Conservation (phyloP, 2,329 filamentous ascomycete species). For the Claviceps maximensis region DNA sequence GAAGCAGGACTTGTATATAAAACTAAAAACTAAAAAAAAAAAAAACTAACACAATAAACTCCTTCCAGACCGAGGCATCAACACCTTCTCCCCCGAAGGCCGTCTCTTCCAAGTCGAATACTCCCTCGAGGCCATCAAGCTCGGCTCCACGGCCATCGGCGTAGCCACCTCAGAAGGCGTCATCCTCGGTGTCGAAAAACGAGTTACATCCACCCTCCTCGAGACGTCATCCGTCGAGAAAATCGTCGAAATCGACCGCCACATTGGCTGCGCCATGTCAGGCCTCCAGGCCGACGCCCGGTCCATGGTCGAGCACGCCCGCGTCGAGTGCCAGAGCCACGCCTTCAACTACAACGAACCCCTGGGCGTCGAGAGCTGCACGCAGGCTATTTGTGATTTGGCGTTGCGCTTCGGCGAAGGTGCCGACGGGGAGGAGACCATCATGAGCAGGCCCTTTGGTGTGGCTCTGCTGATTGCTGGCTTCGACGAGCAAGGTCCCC, state of each 20-base stretch:
- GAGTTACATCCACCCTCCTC: slow-evolving; percentile 91
- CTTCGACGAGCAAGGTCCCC: slow-evolving; percentile 92
- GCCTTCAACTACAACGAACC: slow-evolving; percentile 96
- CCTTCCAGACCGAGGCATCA: slow-evolving; percentile 81
- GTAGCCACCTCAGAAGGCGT: slow-evolving; percentile 92
- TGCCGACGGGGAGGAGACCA: slow-evolving; percentile 93
- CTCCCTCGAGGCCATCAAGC: slow-evolving; percentile 99
- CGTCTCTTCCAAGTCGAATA: slow-evolving; percentile 99
- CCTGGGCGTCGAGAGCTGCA: slow-evolving; percentile 91
- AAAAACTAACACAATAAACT: too few species aligned
- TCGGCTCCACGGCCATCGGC: slow-evolving; percentile 94
- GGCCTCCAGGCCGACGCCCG: slow-evolving; percentile 94
- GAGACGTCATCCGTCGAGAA: slow-evolving; percentile 98
- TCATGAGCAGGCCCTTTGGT: slow-evolving; percentile 96
- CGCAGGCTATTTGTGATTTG: slow-evolving; percentile 95
- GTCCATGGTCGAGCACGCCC: slow-evolving; percentile 95
- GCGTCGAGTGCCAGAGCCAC: slow-evolving; percentile 94
- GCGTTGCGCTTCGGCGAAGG: slow-evolving; percentile 94
- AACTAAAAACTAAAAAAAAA: too few species aligned
- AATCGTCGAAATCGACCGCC: slow-evolving; percentile 97
- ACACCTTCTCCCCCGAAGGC: slow-evolving; percentile 99
- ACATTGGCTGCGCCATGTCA: slow-evolving; percentile 98
- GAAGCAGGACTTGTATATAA: too few species aligned
- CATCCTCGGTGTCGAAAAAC: slow-evolving; percentile 96
- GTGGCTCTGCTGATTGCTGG: slow-evolving; percentile 93